These are phyloP conservation scores for Blastocystis sp. DNA, from an alignment of 352 stramenopile genomes.

Conservation along the genomic window DNA sequence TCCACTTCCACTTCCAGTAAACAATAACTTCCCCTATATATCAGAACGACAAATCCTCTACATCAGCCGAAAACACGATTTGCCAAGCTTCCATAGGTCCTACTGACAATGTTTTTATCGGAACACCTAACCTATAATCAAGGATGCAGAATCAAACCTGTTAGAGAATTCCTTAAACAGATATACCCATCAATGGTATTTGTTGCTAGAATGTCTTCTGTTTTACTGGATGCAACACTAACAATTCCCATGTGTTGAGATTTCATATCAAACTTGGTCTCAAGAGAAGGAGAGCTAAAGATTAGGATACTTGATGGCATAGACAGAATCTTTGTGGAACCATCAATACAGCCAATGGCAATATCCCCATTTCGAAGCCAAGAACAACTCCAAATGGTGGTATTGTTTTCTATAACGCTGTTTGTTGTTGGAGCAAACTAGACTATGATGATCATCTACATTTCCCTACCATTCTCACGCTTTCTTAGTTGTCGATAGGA, in stretches of 20 bases:
- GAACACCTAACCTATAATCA: background rate
- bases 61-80: background rate
- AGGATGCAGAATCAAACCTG: background rate
- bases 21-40: background rate
- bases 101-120: background rate
- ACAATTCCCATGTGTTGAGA: constrained; percentile 64
- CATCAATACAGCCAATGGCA: constrained; percentile 17
- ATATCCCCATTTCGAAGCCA: constrained; percentile 22
- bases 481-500: background rate
- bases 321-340: constrained; percentile 32
- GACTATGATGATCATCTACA: background rate
- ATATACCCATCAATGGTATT: constrained; percentile 35
- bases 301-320: background rate
- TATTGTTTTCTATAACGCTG: background rate
- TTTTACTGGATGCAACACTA: background rate
- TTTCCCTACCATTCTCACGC: constrained; percentile 5
- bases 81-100: constrained; percentile 49
- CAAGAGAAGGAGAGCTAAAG: constrained; percentile 11
- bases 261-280: constrained; percentile 49
- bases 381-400: constrained; percentile 29
- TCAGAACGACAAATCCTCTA: background rate
- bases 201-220: background rate
- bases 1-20: constrained; percentile 36
- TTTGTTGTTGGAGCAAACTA: constrained; percentile 53
- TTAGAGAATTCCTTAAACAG: constrained; percentile 16